Evolutionary conservation across 192 early-diverging fungal species (phyloP).

Genomic region (Umbelopsis ramanniana): DNA sequence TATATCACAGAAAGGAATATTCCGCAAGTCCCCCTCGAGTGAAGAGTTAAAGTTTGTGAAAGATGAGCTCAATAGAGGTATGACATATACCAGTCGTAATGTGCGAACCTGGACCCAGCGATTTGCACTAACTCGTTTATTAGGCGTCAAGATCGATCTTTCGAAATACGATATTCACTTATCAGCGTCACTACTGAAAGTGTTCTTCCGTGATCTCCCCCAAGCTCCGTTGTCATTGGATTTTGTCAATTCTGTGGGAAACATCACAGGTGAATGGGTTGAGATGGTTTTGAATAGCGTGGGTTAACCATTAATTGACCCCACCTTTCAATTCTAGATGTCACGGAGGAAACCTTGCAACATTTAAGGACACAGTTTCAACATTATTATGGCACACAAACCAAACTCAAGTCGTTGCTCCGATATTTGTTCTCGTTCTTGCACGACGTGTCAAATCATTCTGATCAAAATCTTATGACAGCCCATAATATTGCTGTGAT

Average conservation of each 20-base stretch:
- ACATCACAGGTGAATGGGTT: slow-evolving; percentile 30
- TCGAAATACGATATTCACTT: slow-evolving; percentile 76
- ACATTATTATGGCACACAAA: slow-evolving; percentile 47
- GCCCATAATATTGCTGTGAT: slow-evolving; percentile 80
- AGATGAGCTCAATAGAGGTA: slow-evolving; percentile 57
- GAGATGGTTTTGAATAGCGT: not conserved
- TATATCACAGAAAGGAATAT: slow-evolving; percentile 81
- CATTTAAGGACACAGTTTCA: slow-evolving; percentile 39
- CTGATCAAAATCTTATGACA: slow-evolving; percentile 82
- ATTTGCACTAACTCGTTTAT: not conserved
- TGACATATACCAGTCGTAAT: not conserved
- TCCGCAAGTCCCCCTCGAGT: slow-evolving; percentile 82
- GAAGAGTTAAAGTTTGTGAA: slow-evolving; percentile 69
- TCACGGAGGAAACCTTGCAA: slow-evolving; percentile 32
- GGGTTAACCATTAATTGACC: slow-evolving; percentile 2
- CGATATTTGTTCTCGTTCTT: slow-evolving; percentile 75
- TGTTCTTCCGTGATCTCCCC: slow-evolving; percentile 84
- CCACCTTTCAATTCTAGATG: slow-evolving; percentile 8
- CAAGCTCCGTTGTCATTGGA: slow-evolving; percentile 69
- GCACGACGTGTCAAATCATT: slow-evolving; percentile 67
- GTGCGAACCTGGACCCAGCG: not conserved
- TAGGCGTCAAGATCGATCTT: slow-evolving; percentile 61
- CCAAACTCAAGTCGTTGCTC: slow-evolving; percentile 57
- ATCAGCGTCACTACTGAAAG: slow-evolving; percentile 80
- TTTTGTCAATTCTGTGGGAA: slow-evolving; percentile 58